phyloP scores from a whole-genome alignment of 345 rosid species.

The Microcos paniculata region DNA sequence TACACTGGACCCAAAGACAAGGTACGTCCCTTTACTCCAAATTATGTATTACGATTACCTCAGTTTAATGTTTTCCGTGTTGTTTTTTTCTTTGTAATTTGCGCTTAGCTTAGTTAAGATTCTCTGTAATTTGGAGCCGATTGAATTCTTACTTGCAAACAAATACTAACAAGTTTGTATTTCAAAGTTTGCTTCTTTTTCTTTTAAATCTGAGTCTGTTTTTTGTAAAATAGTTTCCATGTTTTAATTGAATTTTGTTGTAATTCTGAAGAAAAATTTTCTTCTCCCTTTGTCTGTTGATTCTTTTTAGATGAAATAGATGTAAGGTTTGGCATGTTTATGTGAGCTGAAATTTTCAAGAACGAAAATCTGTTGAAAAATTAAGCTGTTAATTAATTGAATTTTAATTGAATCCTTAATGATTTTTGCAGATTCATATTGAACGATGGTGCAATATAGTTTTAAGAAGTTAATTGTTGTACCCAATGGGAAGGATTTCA shows the following conservation, averaged over 20 bases:
- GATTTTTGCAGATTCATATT: neutral
- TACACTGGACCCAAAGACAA: neutral
- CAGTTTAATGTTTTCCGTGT: no score
- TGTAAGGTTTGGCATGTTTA: neutral
- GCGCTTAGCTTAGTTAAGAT: neutral
- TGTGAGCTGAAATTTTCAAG: neutral
- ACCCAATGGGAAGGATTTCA: constrained; percentile 69
- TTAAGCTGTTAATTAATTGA: neutral
- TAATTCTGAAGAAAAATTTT: neutral
- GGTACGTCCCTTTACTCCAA: neutral
- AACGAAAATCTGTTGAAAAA: neutral
- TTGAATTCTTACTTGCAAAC: no score
- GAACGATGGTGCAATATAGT: constrained; percentile 54
- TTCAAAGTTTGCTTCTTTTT: no score
- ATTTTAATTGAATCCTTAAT: neutral
- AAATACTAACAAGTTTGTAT: no score
- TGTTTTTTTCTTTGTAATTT: neutral
- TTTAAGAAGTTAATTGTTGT: constrained; percentile 68
- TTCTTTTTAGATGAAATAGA: neutral
- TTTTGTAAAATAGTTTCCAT: neutral
- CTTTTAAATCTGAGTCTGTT: no score
- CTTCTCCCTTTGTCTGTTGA: neutral
- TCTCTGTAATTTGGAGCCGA: no score
- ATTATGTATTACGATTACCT: neutral
- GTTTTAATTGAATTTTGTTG: neutral